Evolutionary conservation across 768 basidiomycete genomes (phyloP).

Genomic region (Pleurotus giganteus): DNA sequence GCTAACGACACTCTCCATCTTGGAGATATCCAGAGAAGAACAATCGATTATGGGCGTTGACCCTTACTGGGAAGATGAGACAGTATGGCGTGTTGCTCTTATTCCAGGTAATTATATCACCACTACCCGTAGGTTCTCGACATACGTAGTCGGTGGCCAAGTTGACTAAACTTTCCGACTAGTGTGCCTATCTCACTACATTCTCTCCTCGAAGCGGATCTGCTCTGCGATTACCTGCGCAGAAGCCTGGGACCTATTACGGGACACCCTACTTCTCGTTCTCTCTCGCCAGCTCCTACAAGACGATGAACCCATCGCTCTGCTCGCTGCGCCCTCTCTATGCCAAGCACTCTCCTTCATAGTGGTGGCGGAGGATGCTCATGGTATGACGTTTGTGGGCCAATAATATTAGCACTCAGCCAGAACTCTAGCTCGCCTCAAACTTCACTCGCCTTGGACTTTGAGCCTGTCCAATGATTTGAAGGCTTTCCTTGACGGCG

Average conservation of each 20-base stretch:
- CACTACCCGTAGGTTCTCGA: constrained; percentile 36
- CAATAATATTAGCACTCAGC: not conserved
- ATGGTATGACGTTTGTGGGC: constrained; percentile 22
- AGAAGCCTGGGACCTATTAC: constrained; percentile 56
- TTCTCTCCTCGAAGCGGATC: constrained; percentile 24
- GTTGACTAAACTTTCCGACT: constrained; percentile 3
- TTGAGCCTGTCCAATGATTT: constrained; percentile 40
- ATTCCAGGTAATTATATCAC: constrained; percentile 29
- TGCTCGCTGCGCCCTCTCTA: constrained; percentile 47
- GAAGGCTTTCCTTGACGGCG: constrained; percentile 22
- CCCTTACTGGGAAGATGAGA: constrained; percentile 26
- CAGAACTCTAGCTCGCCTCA: constrained; percentile 22
- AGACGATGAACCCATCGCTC: constrained; percentile 49
- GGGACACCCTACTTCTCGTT: constrained; percentile 47
- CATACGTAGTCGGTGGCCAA: not conserved
- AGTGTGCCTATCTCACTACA: constrained; percentile 50
- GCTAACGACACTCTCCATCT: constrained; percentile 31
- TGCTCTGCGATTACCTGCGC: constrained; percentile 37
- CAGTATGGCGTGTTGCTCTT: constrained; percentile 36
- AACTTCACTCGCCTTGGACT: constrained; percentile 50
- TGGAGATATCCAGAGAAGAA: constrained; percentile 16
- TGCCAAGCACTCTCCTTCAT: constrained; percentile 48
- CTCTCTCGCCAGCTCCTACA: constrained; percentile 40
- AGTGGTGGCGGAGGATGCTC: constrained; percentile 21
- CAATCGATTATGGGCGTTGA: constrained; percentile 10